phyloP scores from a whole-genome alignment of 495 filamentous ascomycete genomes.

The Talaromyces ruber region DNA sequence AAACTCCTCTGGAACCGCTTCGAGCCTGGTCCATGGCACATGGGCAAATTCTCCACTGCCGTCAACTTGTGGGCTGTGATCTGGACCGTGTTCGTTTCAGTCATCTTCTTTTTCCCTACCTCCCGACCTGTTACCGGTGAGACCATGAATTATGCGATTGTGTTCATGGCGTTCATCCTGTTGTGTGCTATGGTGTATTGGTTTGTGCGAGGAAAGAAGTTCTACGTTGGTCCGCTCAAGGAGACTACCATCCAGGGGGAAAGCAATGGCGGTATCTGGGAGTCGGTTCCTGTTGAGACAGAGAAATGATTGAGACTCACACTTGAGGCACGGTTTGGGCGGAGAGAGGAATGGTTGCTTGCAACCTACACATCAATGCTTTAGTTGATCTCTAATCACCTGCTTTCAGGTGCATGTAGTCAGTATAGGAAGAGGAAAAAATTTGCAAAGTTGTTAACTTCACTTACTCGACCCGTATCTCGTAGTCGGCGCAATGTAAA shows the following conservation, averaged over 20 bases:
- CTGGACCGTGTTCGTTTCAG: conserved; percentile 53
- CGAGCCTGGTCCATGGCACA: conserved; percentile 51
- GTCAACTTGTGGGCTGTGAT: conserved; percentile 46
- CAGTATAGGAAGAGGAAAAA: background rate
- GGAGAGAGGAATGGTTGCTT: background rate
- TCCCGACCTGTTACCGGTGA: conserved; percentile 39
- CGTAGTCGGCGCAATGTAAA: background rate
- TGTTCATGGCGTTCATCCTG: conserved; percentile 39
- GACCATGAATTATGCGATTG: conserved; percentile 36
- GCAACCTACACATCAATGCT: background rate
- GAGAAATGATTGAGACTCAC: background rate
- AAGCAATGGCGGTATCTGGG: conserved; percentile 12
- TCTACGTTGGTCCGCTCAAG: conserved; percentile 44
- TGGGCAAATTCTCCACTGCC: conserved; percentile 35
- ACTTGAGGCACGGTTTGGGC: background rate
- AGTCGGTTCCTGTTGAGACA: conserved; percentile 19
- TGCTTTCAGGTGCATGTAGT: background rate
- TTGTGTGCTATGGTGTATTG: conserved; percentile 40
- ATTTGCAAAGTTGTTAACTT: background rate
- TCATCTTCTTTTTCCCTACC: conserved; percentile 56
- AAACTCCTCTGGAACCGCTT: conserved; percentile 50
- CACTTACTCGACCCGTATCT: background rate
- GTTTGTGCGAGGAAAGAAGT: conserved; percentile 36
- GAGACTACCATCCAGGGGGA: conserved; percentile 19
- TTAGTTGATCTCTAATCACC: background rate